phyloP scores from a whole-genome alignment of 169 alveolate genomes.

The Eimeria falciformis region DNA sequence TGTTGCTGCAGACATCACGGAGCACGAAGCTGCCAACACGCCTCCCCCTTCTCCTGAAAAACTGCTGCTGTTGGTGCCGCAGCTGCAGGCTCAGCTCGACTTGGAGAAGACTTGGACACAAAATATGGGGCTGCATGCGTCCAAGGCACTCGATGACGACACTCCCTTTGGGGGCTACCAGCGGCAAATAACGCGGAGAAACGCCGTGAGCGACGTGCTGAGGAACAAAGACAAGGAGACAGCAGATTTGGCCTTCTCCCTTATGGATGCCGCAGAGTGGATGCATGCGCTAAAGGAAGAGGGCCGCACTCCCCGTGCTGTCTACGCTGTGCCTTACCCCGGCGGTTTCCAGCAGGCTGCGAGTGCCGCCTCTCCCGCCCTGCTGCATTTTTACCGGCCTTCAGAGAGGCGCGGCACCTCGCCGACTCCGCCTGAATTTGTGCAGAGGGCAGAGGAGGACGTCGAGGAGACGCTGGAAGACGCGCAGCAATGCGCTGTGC shows the following conservation, averaged over 20 bases:
- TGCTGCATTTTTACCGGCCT: conserved; percentile 6
- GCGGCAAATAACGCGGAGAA: neutral
- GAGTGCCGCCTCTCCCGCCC: neutral
- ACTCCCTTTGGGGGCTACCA: neutral
- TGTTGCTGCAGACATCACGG: neutral
- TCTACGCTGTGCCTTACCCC: neutral
- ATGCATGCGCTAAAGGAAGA: conserved; percentile 9
- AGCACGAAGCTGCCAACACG: neutral
- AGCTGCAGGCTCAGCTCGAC: conserved; percentile 5
- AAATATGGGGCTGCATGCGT: neutral
- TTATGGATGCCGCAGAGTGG: conserved; percentile 10
- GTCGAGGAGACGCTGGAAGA: conserved; percentile 13
- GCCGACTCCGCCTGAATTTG: neutral
- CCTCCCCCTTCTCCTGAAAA: conserved; percentile 1
- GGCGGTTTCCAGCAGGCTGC: conserved; percentile 2
- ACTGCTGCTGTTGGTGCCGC: conserved; percentile 15
- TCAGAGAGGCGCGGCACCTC: neutral
- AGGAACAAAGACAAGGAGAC: conserved; percentile 5
- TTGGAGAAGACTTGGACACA: neutral
- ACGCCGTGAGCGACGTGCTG: neutral
- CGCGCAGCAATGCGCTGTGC: neutral
- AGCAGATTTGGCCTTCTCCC: neutral
- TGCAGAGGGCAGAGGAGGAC: neutral
- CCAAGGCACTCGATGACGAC: neutral
- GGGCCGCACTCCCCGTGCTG: conserved; percentile 2